These are phyloP conservation scores for Lasiosphaeria miniovina DNA, from an alignment of 495 filamentous ascomycete genomes.

Conservation along the genomic window DNA sequence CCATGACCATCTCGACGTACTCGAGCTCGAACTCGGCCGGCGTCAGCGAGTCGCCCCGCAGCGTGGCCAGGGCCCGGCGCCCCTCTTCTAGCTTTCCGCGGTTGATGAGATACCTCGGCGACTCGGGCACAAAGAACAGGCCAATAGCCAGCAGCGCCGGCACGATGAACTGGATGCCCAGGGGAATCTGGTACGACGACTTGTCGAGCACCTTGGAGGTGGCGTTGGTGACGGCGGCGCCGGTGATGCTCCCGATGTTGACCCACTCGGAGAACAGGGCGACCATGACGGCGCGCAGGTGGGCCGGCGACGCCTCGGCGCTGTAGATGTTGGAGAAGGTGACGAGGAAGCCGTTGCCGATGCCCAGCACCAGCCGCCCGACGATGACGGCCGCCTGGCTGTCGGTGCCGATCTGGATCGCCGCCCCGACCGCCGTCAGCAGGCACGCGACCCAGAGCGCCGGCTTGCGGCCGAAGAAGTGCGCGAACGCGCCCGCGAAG, in stretches of 20 bases:
- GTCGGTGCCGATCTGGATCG: constrained; percentile 48
- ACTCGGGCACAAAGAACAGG: constrained; percentile 33
- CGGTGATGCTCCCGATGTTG: constrained; percentile 52
- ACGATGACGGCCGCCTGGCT: constrained; percentile 45
- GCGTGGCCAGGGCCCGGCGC: constrained; percentile 37
- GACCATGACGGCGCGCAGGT: constrained; percentile 40
- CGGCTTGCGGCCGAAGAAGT: constrained; percentile 48
- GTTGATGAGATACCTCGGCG: constrained; percentile 51
- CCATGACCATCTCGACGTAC: constrained; percentile 38
- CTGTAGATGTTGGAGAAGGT: constrained; percentile 55
- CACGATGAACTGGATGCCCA: constrained; percentile 54
- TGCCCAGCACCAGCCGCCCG: constrained; percentile 51
- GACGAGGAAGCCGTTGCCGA: constrained; percentile 53
- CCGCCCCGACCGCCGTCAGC: constrained; percentile 41
- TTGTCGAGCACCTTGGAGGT: constrained; percentile 36
- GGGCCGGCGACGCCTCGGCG: constrained; percentile 37
- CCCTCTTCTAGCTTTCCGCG: constrained; percentile 45
- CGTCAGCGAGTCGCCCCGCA: constrained; percentile 35
- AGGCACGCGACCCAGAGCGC: constrained; percentile 48
- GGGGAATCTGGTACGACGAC: constrained; percentile 50
- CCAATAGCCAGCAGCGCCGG: constrained; percentile 49
- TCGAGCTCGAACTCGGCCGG: constrained; percentile 19
- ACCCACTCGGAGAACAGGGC: constrained; percentile 40
- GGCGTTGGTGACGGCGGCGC: constrained; percentile 36
- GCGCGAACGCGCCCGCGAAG: constrained; percentile 49